Conservation (phyloP, 2,329 filamentous ascomycete genomes). For the Colletotrichum spinosum region DNA sequence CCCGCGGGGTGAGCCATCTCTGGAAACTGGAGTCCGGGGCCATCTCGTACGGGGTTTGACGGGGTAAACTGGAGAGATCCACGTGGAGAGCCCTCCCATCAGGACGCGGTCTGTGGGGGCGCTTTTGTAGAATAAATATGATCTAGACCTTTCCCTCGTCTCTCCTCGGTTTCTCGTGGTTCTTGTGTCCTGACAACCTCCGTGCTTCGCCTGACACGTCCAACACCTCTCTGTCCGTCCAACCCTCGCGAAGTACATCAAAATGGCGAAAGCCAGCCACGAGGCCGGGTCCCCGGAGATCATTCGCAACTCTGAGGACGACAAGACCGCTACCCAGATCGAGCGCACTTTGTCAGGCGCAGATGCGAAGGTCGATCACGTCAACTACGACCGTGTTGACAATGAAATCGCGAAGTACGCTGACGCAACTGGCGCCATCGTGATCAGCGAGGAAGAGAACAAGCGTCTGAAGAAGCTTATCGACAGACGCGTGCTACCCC, state of each 20-base stretch:
- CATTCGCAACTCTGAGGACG: slow-evolving; percentile 10
- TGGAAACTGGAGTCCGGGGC: slow-evolving; percentile 16
- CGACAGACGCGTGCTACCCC: slow-evolving; percentile 63
- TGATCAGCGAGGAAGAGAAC: slow-evolving; percentile 64
- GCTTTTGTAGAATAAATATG: not conserved
- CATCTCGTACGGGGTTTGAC: slow-evolving; percentile 9
- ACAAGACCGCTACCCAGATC: slow-evolving; percentile 39
- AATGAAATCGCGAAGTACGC: slow-evolving; percentile 78
- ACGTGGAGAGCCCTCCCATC: not conserved
- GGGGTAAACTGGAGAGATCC: slow-evolving; percentile 16
- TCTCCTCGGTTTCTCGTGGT: not conserved
- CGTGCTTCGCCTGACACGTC: slow-evolving; percentile 7
- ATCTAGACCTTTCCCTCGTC: not conserved
- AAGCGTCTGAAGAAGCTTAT: slow-evolving; percentile 58
- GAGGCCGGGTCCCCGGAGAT: slow-evolving; percentile 17
- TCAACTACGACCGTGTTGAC: slow-evolving; percentile 60
- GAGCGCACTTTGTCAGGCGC: slow-evolving; percentile 39
- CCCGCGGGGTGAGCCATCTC: slow-evolving; percentile 4
- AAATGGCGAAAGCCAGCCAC: slow-evolving; percentile 23
- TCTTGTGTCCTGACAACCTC: slow-evolving; percentile 6
- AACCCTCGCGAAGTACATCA: slow-evolving; percentile 4
- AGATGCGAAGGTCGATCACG: slow-evolving; percentile 28
- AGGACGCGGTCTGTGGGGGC: no score
- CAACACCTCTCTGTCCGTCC: slow-evolving; percentile 3
- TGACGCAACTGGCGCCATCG: slow-evolving; percentile 49